Conservation (phyloP, 306 rosid genomes). For the Lupinus albus region DNA sequence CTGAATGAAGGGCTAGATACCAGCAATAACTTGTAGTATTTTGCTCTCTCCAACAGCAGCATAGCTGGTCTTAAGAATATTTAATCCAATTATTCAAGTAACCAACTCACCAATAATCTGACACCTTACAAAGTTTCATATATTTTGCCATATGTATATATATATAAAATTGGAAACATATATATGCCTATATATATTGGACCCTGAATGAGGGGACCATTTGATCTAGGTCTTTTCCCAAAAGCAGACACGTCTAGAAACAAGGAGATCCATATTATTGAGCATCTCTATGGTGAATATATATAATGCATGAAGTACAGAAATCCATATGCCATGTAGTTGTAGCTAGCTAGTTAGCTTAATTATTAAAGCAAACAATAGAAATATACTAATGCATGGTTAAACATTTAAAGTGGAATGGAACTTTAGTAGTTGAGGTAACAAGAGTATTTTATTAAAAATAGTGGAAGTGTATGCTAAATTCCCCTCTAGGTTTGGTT, state of each 20-base stretch:
- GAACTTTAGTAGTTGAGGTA: too few relatives aligned
- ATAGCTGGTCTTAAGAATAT: background rate
- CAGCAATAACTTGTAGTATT: constrained; percentile 17
- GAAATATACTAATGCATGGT: too few relatives aligned
- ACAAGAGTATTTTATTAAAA: too few relatives aligned
- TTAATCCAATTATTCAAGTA: constrained; percentile 32
- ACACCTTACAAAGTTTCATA: constrained; percentile 19
- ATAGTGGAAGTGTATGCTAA: too few relatives aligned
- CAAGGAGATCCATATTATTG: constrained; percentile 46
- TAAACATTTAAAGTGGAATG: too few relatives aligned
- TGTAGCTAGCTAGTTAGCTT: constrained; percentile 37
- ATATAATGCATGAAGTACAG: constrained; percentile 39
- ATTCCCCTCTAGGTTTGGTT: too few relatives aligned
- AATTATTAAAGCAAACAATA: background rate
- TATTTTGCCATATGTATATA: background rate
- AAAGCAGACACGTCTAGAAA: constrained; percentile 34
- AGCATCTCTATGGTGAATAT: constrained; percentile 43
- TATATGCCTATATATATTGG: background rate
- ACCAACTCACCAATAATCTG: constrained; percentile 23
- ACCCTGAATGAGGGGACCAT: constrained; percentile 48
- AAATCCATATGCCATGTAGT: constrained; percentile 46
- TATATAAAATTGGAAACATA: too few relatives aligned
- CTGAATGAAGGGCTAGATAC: constrained; percentile 30
- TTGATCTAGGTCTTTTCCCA: background rate
- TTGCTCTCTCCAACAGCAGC: constrained; percentile 47